phyloP scores from a whole-genome alignment of 371 early-diverging fungal genomes.

The Lichtheimia hyalospora region DNA sequence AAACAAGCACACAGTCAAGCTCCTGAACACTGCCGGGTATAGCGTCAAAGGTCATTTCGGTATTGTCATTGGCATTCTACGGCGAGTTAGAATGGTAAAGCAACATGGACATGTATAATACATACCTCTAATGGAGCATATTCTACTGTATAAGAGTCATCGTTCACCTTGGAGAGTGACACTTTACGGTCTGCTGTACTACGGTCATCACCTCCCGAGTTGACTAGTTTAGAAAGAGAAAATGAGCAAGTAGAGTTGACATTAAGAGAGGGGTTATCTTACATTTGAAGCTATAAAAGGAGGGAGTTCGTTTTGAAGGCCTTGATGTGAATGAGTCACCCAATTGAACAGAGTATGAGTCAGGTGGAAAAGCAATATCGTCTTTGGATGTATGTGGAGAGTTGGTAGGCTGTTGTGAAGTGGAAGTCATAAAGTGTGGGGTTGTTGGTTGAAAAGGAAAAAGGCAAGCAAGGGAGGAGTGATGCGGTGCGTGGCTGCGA shows the following conservation, averaged over 20 bases:
- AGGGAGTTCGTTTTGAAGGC: background rate
- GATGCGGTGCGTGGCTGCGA: too few species aligned
- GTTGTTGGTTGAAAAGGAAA: too few species aligned
- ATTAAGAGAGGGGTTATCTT: background rate
- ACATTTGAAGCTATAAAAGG: constrained; percentile 5
- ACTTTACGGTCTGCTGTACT: background rate
- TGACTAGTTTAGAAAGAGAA: background rate
- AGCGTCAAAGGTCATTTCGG: constrained; percentile 7
- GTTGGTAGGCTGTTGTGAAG: too few species aligned
- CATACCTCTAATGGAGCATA: constrained; percentile 5
- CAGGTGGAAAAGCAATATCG: background rate
- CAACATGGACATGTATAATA: too few species aligned
- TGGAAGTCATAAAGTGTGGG: too few species aligned
- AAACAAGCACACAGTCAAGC: constrained; percentile 4
- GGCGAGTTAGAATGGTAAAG: too few species aligned
- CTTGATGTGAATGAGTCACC: constrained; percentile 3
- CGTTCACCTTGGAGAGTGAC: background rate
- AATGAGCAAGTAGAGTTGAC: background rate
- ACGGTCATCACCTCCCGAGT: constrained; percentile 1
- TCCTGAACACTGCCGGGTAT: constrained; percentile 7
- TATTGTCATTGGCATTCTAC: background rate
- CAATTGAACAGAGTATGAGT: constrained; percentile 3
- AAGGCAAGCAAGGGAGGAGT: too few species aligned
- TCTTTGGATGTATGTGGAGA: too few species aligned
- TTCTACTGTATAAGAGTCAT: constrained; percentile 5